Evolutionary conservation across 805 yeast genomes (phyloP), one percentile per base, ranked within the genome.

Genomic region (Candida easanensis): DNA sequence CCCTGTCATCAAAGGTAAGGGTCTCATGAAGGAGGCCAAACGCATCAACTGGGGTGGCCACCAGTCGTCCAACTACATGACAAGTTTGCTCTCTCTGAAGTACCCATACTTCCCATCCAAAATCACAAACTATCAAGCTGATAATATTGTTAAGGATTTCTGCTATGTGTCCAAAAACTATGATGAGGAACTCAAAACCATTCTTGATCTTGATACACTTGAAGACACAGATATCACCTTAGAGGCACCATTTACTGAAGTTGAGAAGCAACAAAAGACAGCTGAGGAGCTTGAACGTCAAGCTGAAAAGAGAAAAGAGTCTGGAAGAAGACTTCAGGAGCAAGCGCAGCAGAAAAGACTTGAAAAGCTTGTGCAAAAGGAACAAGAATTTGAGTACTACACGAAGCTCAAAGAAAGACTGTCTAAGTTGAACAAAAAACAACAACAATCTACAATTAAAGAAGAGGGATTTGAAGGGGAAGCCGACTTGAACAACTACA

Each of bases 41-140:
- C 71, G 98, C 56, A 78, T 93, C 30, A 88, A 88, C 58, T 88
- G 93, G 88, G 98, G 98, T 47, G 98, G 97, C 10, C 77, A 78
- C 48, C 85, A 78, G 34, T 75, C 90, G 1, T 77, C 74, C 23
- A 78, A 74, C 31, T 90, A 74, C 53, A 61, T 93, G 58, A 75
- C 73, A 44, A 75, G 71, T 51, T 72, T 84, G 27, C 64, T 93
- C 38, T 73, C 80, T 2, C 69, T 93, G 57, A 93, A 93, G 61
- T 93, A 93, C 63, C 98, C 99, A 1, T 84, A 80, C 53, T 93
- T 90, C 62, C 98, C 99, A 5, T 67, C 86, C 2, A 84, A 80
- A 51, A 66, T 91, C 41, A 70, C 80, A 7, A 65, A 69, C 11
- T 68, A 70, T 43, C 95, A 91, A 57, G 75, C 84, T 11, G 80